A percentile compares a stretch with the other conserved stretches of the same genome.
phyloP scores from a whole-genome alignment of 1,284 basidiomycete genomes.

The Sporisorium sorghi region DNA sequence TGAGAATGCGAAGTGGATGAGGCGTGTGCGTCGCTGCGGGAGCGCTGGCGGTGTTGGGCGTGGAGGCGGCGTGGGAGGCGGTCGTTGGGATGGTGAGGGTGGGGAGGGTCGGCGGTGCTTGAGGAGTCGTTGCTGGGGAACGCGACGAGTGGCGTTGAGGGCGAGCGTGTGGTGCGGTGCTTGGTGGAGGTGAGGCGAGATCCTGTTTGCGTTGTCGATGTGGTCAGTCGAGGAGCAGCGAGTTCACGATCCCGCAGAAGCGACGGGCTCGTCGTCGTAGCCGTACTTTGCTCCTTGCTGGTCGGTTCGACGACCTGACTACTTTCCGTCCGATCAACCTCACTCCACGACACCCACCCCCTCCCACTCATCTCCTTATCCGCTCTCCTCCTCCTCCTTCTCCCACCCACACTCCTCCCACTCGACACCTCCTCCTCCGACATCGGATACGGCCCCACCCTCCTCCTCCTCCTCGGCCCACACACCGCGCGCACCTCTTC shows the following conservation, averaged over 20 bases:
- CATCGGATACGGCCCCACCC: conserved; percentile 27
- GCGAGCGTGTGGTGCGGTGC: background rate
- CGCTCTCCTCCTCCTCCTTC: conserved; percentile 14
- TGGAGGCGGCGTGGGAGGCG: conserved; percentile 2
- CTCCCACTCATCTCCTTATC: conserved; percentile 22
- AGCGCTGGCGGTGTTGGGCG: conserved; percentile 11
- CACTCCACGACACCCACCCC: conserved; percentile 20
- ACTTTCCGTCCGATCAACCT: too few species aligned
- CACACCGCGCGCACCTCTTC: conserved; percentile 8
- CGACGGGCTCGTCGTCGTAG: too few species aligned
- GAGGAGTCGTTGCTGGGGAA: background rate
- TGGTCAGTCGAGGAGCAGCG: background rate
- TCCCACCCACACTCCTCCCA: conserved; percentile 15
- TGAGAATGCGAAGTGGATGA: conserved; percentile 7
- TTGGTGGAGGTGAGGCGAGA: background rate
- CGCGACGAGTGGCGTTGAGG: background rate
- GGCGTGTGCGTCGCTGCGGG: conserved; percentile 19
- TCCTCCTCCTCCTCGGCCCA: conserved; percentile 29
- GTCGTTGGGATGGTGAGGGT: background rate
- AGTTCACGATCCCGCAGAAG: too few species aligned
- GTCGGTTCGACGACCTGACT: too few species aligned
- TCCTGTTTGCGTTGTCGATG: background rate
- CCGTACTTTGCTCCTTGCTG: too few species aligned
- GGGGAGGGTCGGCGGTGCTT: background rate
- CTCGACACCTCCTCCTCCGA: conserved; percentile 39